Conservation (phyloP, 2,329 filamentous ascomycete species). For the Fusarium torulosum region DNA sequence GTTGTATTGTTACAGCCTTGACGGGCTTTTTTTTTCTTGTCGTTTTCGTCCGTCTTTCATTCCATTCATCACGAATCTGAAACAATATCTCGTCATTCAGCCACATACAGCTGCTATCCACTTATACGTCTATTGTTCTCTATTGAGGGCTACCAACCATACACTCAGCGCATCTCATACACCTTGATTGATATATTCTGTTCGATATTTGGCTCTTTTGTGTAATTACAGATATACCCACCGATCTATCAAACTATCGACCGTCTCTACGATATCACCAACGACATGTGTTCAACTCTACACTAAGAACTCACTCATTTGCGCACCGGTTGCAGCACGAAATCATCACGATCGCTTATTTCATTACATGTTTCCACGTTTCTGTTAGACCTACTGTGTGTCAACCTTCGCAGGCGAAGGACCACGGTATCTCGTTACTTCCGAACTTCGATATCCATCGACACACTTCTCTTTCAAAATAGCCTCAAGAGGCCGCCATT, state of each 20-base stretch:
- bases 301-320: constrained; percentile 26
- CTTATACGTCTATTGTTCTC: constrained; percentile 21
- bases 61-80: constrained; percentile 30
- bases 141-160: constrained; percentile 3
- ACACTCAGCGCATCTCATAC: not conserved
- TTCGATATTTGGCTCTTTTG: constrained; percentile 2
- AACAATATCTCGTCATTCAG: constrained; percentile 33
- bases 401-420: constrained; percentile 65
- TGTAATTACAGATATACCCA: not conserved
- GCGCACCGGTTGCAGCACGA: constrained; percentile 43
- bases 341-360: constrained; percentile 32
- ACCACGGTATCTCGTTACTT: constrained; percentile 50
- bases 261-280: constrained; percentile 16
- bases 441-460: constrained; percentile 27
- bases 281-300: constrained; percentile 32
- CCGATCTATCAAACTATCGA: constrained; percentile 1
- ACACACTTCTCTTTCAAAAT: constrained; percentile 28
- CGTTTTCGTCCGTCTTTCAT: constrained; percentile 43
- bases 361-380: constrained; percentile 9
- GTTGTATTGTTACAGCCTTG: constrained; percentile 32
- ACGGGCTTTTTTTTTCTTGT: constrained; percentile 16
- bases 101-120: constrained; percentile 21
- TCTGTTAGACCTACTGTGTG: constrained; percentile 33
- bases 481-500: constrained; percentile 20
- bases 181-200: not conserved